phyloP scores from a whole-genome alignment of 2,329 filamentous ascomycete genomes.

The Lomentospora prolificans region DNA sequence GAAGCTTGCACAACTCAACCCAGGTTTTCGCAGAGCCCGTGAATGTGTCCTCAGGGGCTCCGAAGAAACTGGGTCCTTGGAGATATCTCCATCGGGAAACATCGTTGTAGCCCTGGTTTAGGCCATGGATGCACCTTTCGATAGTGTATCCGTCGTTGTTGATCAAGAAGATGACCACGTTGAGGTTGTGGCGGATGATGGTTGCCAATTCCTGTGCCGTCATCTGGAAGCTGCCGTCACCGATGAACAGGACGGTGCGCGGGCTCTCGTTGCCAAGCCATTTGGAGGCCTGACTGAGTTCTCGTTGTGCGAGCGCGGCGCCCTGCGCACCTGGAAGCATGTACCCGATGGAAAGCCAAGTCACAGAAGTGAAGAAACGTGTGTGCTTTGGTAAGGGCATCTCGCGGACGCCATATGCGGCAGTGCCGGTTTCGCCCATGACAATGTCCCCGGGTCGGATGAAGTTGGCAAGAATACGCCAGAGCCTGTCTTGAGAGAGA shows the following conservation, averaged over 20 bases:
- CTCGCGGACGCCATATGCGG: slow-evolving; percentile 82
- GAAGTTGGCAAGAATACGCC: slow-evolving; percentile 67
- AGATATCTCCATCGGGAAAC: slow-evolving; percentile 66
- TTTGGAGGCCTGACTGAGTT: slow-evolving; percentile 22
- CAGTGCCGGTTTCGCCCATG: slow-evolving; percentile 78
- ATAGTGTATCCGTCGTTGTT: slow-evolving; percentile 87
- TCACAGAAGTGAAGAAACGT: slow-evolving; percentile 69
- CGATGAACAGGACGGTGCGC: slow-evolving; percentile 76
- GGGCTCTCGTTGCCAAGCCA: slow-evolving; percentile 36
- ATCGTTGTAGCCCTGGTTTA: slow-evolving; percentile 73
- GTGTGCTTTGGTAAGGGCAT: slow-evolving; percentile 69
- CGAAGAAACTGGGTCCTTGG: slow-evolving; percentile 58
- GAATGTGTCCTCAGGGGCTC: slow-evolving; percentile 35
- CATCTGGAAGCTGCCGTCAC: slow-evolving; percentile 78
- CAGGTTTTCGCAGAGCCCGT: slow-evolving; percentile 30
- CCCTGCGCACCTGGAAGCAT: slow-evolving; percentile 48
- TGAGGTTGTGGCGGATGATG: slow-evolving; percentile 66
- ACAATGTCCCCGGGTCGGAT: slow-evolving; percentile 64
- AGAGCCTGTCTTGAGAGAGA: slow-evolving; percentile 69
- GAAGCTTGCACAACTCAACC: slow-evolving; percentile 31
- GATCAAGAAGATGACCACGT: slow-evolving; percentile 74
- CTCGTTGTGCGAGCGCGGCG: slow-evolving; percentile 65
- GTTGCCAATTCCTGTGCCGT: slow-evolving; percentile 78
- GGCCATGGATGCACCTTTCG: slow-evolving; percentile 79
- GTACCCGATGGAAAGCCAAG: slow-evolving; percentile 60